Evolutionary conservation across 176 grass and related monocot genomes (phyloP), one percentile per base, ranked within the genome.

Genomic region (Avena atlantica): DNA sequence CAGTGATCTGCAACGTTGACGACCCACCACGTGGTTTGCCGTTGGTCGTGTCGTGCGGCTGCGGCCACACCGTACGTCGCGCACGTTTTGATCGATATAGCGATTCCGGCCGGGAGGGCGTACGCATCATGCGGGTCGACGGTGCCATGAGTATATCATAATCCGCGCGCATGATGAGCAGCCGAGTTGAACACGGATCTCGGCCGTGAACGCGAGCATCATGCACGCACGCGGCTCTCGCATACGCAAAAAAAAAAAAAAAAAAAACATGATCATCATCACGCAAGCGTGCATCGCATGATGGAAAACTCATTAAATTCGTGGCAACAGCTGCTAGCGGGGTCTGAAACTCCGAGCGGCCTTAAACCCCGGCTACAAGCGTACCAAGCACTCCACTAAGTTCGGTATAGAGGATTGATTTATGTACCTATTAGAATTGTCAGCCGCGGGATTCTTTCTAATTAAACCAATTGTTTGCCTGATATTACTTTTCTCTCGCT

Each of bases 31-130:
- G 78, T 63, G 72, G 12, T 16, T 49, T 49, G 44, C 5, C 45
- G 45, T 75, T 27, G 57, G 78, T 80, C 37, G 40, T 48, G 78
- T 80, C 37, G 40, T 48, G 78, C 57, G 78, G 78, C 58, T 48
- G 78, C 57, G 78, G 78, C 58, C 78, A 17, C 78, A 64, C 78
- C 58, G 12, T 42, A 42, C 40, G 40, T 42, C 40, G 58, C 59
- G n/a, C 78, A 80, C n/a, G 57, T 80, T 63, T 80, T 63, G n/a
- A 29, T 29, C 27, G 27, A 47, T 1, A 20, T 50, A 12, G 27
- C 29, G 17, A 62, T 45, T 45, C 40, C 40, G 40, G 5, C 20
- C 56, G 1, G 57, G 78, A 23, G 48, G 11, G 12, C 48, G 51
- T 36, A n/a, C 20, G 29, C 7, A 16, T 74, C 21, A 74, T 50